Conservation (phyloP, 1,139 yeast genomes). For the Petasospora fabianii region DNA sequence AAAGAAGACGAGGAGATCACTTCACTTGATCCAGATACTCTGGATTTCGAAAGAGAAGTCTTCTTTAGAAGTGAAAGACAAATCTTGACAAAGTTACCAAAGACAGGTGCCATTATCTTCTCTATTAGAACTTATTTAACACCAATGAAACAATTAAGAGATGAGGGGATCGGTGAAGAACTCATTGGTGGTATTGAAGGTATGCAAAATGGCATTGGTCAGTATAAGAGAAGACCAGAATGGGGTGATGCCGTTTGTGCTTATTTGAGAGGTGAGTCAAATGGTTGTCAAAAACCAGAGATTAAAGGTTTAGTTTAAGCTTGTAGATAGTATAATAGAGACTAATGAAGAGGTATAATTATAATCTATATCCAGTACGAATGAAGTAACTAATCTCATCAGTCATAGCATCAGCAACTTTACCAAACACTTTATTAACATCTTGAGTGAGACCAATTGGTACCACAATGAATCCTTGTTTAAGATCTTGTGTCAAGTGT, state of each 20-base stretch:
- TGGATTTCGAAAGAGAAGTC: slow-evolving; percentile 53
- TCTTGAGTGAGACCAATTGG: background rate
- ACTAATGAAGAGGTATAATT: background rate
- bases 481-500: background rate
- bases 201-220: slow-evolving; percentile 54
- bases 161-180: slow-evolving; percentile 48
- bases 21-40: slow-evolving; percentile 24
- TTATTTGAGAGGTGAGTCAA: slow-evolving; percentile 34
- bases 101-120: slow-evolving; percentile 55
- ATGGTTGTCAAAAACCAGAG: slow-evolving; percentile 26
- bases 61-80: slow-evolving; percentile 61
- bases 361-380: background rate
- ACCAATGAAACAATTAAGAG: slow-evolving; percentile 52
- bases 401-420: background rate
- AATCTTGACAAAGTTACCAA: slow-evolving; percentile 62
- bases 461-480: background rate
- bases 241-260: slow-evolving; percentile 66
- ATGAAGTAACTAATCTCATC: background rate
- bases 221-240: slow-evolving; percentile 53
- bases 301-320: slow-evolving; percentile 16
- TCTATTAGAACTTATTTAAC: slow-evolving; percentile 63
- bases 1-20: slow-evolving; percentile 36
- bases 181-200: slow-evolving; percentile 56
- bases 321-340: too few relatives aligned
- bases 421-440: background rate